Base-by-base conservation (phyloP, 352 stramenopile genomes). In the Pythium rhizo-oryzae region DNA sequence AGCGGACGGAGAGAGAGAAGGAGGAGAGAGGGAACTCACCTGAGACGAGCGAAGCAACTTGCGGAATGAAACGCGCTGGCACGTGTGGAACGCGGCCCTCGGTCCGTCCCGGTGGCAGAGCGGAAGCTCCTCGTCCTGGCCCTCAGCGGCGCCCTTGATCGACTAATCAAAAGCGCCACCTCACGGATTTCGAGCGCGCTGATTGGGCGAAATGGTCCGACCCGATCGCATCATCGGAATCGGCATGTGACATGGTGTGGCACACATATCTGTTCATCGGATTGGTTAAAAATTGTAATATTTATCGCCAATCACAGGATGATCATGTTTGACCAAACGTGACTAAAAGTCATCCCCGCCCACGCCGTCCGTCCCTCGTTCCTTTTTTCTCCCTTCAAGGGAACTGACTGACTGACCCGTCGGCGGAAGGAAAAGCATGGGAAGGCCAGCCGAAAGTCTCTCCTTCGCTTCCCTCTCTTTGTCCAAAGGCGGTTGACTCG, bases 151-250 rank as follows among this genome's bases (percentile, higher is more conserved):
- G 37, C 37, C 37, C 37, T 43, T 43, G 37, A 64, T 64, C 37
- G 24, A 64, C 57, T 64, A 64, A 64, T 64, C 57, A 55, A 18
- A 25, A 39, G 49, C 59, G 43, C 49, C 37, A 30, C 59, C 33
- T 66, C 59, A 66, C 33, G 30, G 16, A 11, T 30, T 43, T 59
- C 7, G 19, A 19, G 19, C 2, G 4, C 5, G 37, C 8, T 59
- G 47, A 66, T 66, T 66, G 59, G 59, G 37, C 24, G 47, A 65
- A 65, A 65, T 58, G 16, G 28, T 33, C 30, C 44, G 33, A 9
- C 46, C 1, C n/a, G 59, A 66, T 66, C 15, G 28, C 59, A 66
- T 66, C 57, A 66, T 66, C 59, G 47, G 30, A 15, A 37, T 18
- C 37, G 37, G 15, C 15, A 43, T 18, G 49, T 33, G 12, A 43